Base-by-base conservation (phyloP, 345 rosid species). In the Citrus inodora region DNA sequence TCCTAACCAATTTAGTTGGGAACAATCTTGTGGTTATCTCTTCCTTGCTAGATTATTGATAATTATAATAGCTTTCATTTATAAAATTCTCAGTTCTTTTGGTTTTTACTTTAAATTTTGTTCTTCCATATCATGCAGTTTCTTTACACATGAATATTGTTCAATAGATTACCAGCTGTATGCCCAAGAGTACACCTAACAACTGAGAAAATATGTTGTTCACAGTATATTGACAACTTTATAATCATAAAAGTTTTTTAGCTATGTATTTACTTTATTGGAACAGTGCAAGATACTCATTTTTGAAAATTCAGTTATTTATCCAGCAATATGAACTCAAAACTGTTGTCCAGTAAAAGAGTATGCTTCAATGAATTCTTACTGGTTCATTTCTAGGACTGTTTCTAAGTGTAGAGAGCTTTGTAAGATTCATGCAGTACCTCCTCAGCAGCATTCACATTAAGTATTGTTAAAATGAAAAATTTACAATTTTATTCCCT, bases 401-500 rank as follows among this genome's bases (percentile, higher is more conserved):
- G 35, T 63, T 63, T 63, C 37, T 14, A 63, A 13, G 7, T 14
- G 30, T 1, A 37, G 37, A 63, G 67, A 28, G 25, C 16, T 13
- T 27, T 62, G 30, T 11, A 3, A 62, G 30, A 11, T 2, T 28
- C 61, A 56, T 56, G 25, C 61, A 22, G 61, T 22, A 56, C 6
- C 37, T 35, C 37, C 37, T 35, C 37, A 3, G 51, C 46, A 46
- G 25, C 8, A 5, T 70, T 75, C 38, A 65, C 40, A 70, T 42
- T 21, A 22, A 66, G 9, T 13, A 46, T 46, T n/a, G 4, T 7
- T n/a, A 27, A 59, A 35, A 17, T 10, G n/a, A 67, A 28, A 24
- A 35, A 56, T 24, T 72, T 81, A 60, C 7, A 69, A 37, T 56
- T 66, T 81, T 81, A 79, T 76, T 81, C 35, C 16, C 64, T 14